Percentiles rank a stretch among this genome's conserved stretches.
Conservation (phyloP, 2,329 filamentous ascomycete species). For the Xylaria sp. region DNA sequence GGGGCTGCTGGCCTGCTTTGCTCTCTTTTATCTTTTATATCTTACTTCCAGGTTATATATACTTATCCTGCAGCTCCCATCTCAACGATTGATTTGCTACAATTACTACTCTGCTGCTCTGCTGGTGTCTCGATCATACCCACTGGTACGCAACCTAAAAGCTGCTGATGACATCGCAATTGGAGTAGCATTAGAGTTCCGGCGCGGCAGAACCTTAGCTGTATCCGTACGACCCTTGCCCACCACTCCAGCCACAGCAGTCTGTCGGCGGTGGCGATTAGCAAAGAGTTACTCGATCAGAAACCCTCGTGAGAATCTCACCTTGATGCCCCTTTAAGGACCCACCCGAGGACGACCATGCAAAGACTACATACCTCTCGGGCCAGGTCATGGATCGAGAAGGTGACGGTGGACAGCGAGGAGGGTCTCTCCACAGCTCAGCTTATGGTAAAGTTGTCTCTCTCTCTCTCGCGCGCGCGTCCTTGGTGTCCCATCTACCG, state of each 20-base stretch:
- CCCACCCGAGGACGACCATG: conserved; percentile 41
- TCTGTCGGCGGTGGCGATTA: conserved; percentile 35
- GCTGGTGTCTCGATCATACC: conserved; percentile 8
- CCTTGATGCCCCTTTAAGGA: conserved; percentile 14
- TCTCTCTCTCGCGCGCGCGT: not conserved
- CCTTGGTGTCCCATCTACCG: not conserved
- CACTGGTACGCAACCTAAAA: not conserved
- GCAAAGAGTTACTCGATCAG: conserved; percentile 43
- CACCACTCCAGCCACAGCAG: conserved; percentile 13
- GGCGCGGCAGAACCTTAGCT: conserved; percentile 10
- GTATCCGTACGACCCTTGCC: conserved; percentile 12
- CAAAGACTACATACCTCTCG: conserved; percentile 52
- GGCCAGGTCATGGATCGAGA: conserved; percentile 61
- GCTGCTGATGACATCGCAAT: conserved; percentile 14
- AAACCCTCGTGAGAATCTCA: conserved; percentile 29
- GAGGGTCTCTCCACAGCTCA: conserved; percentile 81
- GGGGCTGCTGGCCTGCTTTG: conserved; percentile 4
- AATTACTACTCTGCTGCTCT: conserved; percentile 1
- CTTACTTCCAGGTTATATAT: conserved; percentile 3
- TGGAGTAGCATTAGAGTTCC: conserved; percentile 27
- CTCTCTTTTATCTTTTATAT: not conserved
- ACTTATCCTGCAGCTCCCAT: conserved; percentile 29
- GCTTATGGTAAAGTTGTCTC: conserved; percentile 69
- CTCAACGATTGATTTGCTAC: not conserved
- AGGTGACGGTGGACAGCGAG: conserved; percentile 78